Conservation (phyloP, 306 rosid genomes). For the Inga oerstediana region DNA sequence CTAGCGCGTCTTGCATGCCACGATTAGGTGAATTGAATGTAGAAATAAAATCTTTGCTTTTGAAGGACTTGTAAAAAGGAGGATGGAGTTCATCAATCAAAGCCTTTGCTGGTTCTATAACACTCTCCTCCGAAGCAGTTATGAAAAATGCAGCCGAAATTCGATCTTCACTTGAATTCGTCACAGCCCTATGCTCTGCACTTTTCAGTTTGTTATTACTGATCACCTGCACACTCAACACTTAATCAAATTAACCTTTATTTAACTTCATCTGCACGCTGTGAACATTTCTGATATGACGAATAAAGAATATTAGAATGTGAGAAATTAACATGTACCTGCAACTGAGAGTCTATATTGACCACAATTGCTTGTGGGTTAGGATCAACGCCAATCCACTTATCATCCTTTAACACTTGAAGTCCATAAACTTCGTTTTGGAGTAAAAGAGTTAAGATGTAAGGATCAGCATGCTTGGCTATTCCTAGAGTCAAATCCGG, state of each 20-base stretch:
- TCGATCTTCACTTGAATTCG: slow-evolving; percentile 20
- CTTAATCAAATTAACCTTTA: neutral
- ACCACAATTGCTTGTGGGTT: slow-evolving; percentile 39
- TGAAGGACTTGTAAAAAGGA: slow-evolving; percentile 26
- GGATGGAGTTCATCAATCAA: slow-evolving; percentile 44
- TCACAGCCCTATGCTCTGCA: neutral
- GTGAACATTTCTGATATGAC: too few relatives aligned
- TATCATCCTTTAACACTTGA: slow-evolving; percentile 39
- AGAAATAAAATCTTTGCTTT: neutral
- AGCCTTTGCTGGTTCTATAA: slow-evolving; percentile 52
- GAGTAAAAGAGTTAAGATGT: slow-evolving; percentile 36
- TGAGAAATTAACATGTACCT: too few relatives aligned
- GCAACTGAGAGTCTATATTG: slow-evolving; percentile 16
- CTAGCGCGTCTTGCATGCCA: neutral
- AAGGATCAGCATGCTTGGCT: slow-evolving; percentile 35
- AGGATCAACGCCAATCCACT: slow-evolving; percentile 36
- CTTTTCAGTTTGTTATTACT: neutral
- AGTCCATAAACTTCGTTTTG: slow-evolving; percentile 36
- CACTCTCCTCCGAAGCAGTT: slow-evolving; percentile 42
- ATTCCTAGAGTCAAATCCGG: slow-evolving; percentile 42
- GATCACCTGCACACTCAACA: neutral
- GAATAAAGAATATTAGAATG: neutral
- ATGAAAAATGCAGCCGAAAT: slow-evolving; percentile 40
- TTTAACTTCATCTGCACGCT: neutral
- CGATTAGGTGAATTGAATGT: neutral